phyloP scores from a whole-genome alignment of 2,329 filamentous ascomycete genomes.

The Didymella exigua region DNA sequence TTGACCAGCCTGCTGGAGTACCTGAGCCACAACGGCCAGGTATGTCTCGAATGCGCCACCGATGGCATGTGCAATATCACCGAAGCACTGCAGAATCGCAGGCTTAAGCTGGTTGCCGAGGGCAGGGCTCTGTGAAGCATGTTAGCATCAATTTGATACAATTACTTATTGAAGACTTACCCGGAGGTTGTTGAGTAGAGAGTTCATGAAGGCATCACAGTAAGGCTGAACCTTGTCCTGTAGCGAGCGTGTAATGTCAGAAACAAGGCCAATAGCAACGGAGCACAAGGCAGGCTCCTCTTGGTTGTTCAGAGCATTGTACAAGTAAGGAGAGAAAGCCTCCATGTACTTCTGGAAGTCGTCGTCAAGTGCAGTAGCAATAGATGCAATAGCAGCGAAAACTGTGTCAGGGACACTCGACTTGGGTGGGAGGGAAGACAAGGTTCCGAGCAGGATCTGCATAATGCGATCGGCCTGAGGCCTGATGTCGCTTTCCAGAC shows the following conservation, averaged over 20 bases:
- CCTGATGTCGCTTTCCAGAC: slow-evolving; percentile 87
- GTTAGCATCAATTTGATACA: neutral
- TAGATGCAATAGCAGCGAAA: slow-evolving; percentile 89
- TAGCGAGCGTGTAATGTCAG: slow-evolving; percentile 91
- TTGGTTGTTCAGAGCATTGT: slow-evolving; percentile 92
- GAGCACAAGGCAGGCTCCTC: slow-evolving; percentile 93
- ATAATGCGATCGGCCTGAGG: slow-evolving; percentile 94
- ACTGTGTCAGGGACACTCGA: slow-evolving; percentile 93
- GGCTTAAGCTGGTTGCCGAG: slow-evolving; percentile 97
- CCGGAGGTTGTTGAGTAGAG: slow-evolving; percentile 87
- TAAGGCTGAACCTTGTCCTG: slow-evolving; percentile 90
- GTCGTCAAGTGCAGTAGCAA: slow-evolving; percentile 88
- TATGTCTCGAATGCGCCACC: slow-evolving; percentile 91
- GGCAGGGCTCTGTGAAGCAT: slow-evolving; percentile 68
- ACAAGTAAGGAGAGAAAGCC: slow-evolving; percentile 87
- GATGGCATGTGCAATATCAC: slow-evolving; percentile 95
- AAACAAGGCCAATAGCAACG: slow-evolving; percentile 96
- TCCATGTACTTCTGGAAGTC: slow-evolving; percentile 99
- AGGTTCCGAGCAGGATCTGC: slow-evolving; percentile 81
- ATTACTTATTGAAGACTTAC: slow-evolving; percentile 54
- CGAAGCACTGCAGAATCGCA: slow-evolving; percentile 96
- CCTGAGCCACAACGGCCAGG: slow-evolving; percentile 86
- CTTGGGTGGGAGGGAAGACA: slow-evolving; percentile 78
- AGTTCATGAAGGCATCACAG: slow-evolving; percentile 98
- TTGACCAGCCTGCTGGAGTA: slow-evolving; percentile 87